A percentile compares a stretch with the other conserved stretches of the same genome.
These are phyloP conservation scores for Stygiomarasmius scandens DNA, from an alignment of 1,284 basidiomycete species.

Conservation along the genomic window DNA sequence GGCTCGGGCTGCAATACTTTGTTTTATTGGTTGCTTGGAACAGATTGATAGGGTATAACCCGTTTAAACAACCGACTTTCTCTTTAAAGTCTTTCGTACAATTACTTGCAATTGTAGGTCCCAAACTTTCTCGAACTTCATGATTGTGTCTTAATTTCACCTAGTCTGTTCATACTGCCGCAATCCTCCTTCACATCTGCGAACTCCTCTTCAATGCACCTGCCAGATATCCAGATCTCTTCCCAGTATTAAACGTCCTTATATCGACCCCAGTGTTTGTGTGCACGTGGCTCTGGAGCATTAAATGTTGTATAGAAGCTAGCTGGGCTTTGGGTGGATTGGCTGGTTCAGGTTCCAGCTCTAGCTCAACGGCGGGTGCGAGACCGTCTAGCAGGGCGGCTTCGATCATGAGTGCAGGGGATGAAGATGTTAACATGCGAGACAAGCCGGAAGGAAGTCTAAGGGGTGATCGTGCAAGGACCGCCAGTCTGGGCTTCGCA, in stretches of 20 bases:
- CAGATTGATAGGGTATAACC: conserved; percentile 76
- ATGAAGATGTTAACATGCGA: neutral
- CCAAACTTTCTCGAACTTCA: conserved; percentile 3
- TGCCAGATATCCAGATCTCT: conserved; percentile 82
- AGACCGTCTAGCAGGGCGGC: neutral
- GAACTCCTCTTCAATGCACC: conserved; percentile 69
- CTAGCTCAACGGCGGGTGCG: neutral
- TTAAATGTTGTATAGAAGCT: conserved; percentile 68
- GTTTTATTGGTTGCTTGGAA: conserved; percentile 79
- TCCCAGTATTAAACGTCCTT: conserved; percentile 84
- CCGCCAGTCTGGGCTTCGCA: neutral
- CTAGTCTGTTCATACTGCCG: conserved; percentile 64
- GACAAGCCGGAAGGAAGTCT: neutral
- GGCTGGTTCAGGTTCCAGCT: neutral
- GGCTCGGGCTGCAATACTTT: conserved; percentile 75
- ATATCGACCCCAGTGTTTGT: conserved; percentile 79
- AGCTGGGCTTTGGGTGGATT: conserved; percentile 55
- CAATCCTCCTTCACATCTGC: conserved; percentile 60
- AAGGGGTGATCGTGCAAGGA: neutral
- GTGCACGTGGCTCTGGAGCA: conserved; percentile 77
- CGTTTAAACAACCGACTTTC: conserved; percentile 41
- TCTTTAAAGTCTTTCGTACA: conserved; percentile 22
- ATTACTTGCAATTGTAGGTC: conserved; percentile 60
- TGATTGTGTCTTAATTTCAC: neutral
- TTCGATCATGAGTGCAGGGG: neutral